Percentiles rank a stretch among this genome's conserved stretches.
These are phyloP conservation scores for Terfezia boudieri DNA, from an alignment of 495 filamentous ascomycete species.

Conservation along the genomic window DNA sequence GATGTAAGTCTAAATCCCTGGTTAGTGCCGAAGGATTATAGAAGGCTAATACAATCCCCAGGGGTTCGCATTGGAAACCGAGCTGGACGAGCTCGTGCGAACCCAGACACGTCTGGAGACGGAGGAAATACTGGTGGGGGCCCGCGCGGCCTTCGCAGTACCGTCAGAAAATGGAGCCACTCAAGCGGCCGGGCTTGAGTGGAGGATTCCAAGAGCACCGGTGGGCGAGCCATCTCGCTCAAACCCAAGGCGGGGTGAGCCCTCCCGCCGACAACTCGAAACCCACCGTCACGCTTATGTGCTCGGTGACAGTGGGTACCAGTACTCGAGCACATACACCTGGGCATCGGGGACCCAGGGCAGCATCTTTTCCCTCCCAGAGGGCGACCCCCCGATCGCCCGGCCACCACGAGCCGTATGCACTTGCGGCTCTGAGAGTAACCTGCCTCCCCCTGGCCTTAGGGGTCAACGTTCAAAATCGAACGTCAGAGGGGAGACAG, in stretches of 20 bases:
- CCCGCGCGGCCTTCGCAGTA: not conserved
- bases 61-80: not conserved
- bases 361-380: not conserved
- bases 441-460: not conserved
- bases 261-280: not conserved
- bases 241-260: not conserved
- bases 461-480: not conserved
- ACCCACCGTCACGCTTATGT: not conserved
- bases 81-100: not conserved
- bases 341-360: not conserved
- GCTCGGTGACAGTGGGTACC: not conserved
- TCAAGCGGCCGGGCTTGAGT: not conserved
- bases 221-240: not conserved
- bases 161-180: not conserved
- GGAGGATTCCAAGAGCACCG: not conserved
- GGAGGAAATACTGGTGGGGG: not conserved
- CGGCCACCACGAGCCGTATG: not conserved
- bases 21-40: not conserved
- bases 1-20: not conserved
- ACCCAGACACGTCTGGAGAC: no score
- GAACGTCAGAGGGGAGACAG: not conserved
- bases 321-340: not conserved
- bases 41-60: not conserved
- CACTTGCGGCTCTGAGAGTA: not conserved
- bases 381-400: not conserved